These are phyloP conservation scores for Globisporangium iwayamae DNA, from an alignment of 352 stramenopile genomes.

Conservation along the genomic window DNA sequence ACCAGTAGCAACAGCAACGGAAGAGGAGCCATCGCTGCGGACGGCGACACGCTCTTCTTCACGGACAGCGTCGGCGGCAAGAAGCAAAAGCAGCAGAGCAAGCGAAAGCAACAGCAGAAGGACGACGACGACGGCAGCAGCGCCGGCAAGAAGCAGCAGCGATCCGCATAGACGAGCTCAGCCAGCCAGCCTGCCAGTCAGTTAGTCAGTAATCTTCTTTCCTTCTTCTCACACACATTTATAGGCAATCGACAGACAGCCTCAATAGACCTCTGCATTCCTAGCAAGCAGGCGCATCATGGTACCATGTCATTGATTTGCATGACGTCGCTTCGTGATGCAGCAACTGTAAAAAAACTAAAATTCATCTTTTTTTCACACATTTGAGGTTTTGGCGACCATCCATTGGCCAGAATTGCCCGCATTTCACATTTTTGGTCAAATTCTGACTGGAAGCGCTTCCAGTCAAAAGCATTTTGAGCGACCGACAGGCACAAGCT, in stretches of 20 bases:
- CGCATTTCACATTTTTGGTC: too few relatives aligned
- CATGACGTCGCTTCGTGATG: neutral
- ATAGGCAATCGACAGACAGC: neutral
- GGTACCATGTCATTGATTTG: neutral
- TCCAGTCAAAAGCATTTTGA: neutral
- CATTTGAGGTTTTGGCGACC: too few relatives aligned
- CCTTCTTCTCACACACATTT: neutral
- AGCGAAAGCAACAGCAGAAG: constrained; percentile 9
- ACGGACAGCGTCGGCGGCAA: constrained; percentile 52
- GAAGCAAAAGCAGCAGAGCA: constrained; percentile 32
- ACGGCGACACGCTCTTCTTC: constrained; percentile 43
- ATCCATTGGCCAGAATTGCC: too few relatives aligned
- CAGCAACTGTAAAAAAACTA: too few relatives aligned
- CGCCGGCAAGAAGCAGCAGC: constrained; percentile 4
- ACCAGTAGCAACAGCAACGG: constrained; percentile 3
- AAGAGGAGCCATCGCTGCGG: neutral
- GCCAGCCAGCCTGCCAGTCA: neutral
- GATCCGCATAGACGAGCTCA: neutral
- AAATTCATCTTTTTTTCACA: too few relatives aligned
- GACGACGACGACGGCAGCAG: constrained; percentile 1
- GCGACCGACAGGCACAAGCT: neutral
- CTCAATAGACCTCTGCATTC: too few relatives aligned
- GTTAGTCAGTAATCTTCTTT: neutral
- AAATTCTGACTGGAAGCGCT: too few relatives aligned
- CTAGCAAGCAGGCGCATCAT: too few relatives aligned